Conservation (phyloP, 805 yeast species). For the Cyberlindnera samutprakarnensis region DNA sequence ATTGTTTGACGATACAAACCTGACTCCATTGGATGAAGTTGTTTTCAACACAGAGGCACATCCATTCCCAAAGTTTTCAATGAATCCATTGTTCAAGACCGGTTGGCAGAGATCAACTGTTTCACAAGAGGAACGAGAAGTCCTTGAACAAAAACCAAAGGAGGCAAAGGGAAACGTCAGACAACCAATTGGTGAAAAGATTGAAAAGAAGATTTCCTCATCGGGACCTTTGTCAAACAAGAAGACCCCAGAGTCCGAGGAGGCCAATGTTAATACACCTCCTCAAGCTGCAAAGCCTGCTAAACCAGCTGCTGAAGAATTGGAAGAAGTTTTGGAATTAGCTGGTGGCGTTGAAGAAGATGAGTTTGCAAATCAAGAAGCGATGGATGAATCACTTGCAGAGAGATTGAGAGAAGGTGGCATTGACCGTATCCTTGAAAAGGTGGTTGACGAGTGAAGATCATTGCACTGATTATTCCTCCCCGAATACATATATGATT, state of each 20-base stretch:
- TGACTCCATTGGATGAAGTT: slow-evolving; percentile 56
- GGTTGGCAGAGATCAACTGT: slow-evolving; percentile 44
- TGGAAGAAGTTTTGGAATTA: slow-evolving; percentile 8
- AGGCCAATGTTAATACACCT: slow-evolving; percentile 1
- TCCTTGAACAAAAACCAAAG: slow-evolving; percentile 9
- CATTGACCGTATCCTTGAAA: slow-evolving; percentile 13
- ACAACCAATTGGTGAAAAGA: slow-evolving; percentile 10
- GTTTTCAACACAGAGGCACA: slow-evolving; percentile 94
- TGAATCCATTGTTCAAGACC: slow-evolving; percentile 44
- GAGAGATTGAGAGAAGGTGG: slow-evolving; percentile 7
- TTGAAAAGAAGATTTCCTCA: too few relatives aligned
- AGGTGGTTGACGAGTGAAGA: slow-evolving; percentile 7
- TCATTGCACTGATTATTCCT: neutral
- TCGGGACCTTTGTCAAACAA: too few relatives aligned
- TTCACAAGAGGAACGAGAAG: too few relatives aligned
- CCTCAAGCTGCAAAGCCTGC: slow-evolving; percentile 21
- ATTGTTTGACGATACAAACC: slow-evolving; percentile 59
- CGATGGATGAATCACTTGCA: slow-evolving; percentile 3
- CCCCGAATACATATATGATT: too few relatives aligned
- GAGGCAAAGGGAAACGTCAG: slow-evolving; percentile 20
- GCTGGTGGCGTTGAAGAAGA: neutral
- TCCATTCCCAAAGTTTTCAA: slow-evolving; percentile 71
- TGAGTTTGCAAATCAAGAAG: neutral
- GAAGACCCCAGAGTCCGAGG: neutral
- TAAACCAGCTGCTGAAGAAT: slow-evolving; percentile 17